Base-by-base conservation (phyloP, 768 basidiomycete species). In the Collybiopsis confluens region DNA sequence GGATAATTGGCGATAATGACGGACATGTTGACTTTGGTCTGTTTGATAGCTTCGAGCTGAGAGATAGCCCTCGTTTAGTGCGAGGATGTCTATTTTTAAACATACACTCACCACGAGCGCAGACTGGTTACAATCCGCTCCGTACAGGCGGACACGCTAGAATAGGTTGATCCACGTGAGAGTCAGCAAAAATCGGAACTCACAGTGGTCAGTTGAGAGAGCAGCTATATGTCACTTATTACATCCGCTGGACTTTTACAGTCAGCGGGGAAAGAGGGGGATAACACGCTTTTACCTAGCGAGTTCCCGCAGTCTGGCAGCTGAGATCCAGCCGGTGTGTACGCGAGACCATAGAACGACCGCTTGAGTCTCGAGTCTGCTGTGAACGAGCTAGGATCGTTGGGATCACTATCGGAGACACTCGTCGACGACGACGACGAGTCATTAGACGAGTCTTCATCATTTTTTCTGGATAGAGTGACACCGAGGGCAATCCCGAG, bases 71-170 rank as follows among this genome's bases (percentile, higher is more conserved):
- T 33, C 11, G 50, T 6, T 24, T 21, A 21, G 24, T 30, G 41
- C 47, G 27, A 18, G 35, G 4, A 21, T n/a, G 26, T n/a, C 35
- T 48, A 51, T 33, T 51, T 41, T 51, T 20, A 21, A 10, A n/a
- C 35, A 13, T 15, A 35, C 41, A 73, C 81, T 41, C 65, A 85
- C 82, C 46, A 91, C 86, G 21, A 90, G 74, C 0, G 85, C 85
- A 3, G 85, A 81, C 65, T 89, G 86, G 64, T 92, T 92, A 66
- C 90, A 92, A 68, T 92, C 90, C 28, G 90, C 83, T 40, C 92
- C 92, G 65, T 95, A 96, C 36, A 94, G 73, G 62, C 90, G 88
- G 57, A 92, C 73, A 52, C 83, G 85, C 52, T 53, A 35, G 3
- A 43, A 35, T 24, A 26, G 18, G 21, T 23, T n/a, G 13, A 7